Evolutionary conservation across 202 grass and related monocot genomes (phyloP), one percentile per base, ranked within the genome.

Genomic region (Musa balbisiana): DNA sequence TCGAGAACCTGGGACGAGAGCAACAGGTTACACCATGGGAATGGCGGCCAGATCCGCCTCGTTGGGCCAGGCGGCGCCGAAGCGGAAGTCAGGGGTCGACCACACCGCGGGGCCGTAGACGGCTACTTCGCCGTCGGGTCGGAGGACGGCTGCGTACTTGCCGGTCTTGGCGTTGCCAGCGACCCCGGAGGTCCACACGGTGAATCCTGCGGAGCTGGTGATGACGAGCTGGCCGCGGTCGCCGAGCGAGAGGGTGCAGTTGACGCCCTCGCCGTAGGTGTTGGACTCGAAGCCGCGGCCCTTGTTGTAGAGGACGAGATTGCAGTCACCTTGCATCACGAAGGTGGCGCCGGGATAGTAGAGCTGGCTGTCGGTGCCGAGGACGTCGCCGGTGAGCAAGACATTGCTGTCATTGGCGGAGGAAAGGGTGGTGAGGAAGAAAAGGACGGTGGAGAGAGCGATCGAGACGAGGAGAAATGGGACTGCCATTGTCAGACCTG

Each of bases 71-170:
- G 14, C 22, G 50, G 49, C 0, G 8, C 8, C 0, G 55, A 21
- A 72, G 20, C 6, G 11, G 13, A 54, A 53, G 53, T 52, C 33
- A 2, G 69, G 22, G 12, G 69, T 72, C 13, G 9, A 11, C 78
- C 55, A 73, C 12, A 73, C 56, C 3, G 54, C 33, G n/a, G 78
- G 78, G 22, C 78, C 78, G 69, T 80, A 80, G 33, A 80, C 58
- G 10, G 67, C 66, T 0, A 73, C 55, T 14, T 72, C 19, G 8
- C 78, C 78, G 20, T 80, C 78, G 3, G 78, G 78, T 9, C 78
- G 55, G 53, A 80, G 43, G 19, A 80, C 78, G 67, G 78, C 78
- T 12, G 78, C 78, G 69, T 80, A 80, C 22, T 53, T 78, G 50
- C 76, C 64, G 1, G 1, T 3, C 15, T 53, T 19, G 3, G 22